Evolutionary conservation across 2,329 filamentous ascomycete genomes (phyloP).

Genomic region (Westerdykella sp.): DNA sequence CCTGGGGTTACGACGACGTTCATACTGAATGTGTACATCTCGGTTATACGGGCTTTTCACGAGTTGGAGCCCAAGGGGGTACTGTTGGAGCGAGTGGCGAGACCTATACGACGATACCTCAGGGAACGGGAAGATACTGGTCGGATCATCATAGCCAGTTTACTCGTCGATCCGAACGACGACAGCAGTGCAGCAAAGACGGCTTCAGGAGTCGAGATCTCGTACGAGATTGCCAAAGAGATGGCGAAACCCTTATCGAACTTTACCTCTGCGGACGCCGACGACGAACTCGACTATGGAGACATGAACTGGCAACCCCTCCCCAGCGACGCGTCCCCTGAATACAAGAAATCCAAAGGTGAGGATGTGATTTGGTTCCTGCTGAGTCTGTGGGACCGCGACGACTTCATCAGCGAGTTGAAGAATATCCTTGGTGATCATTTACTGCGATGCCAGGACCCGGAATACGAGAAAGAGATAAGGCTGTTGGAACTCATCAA

Average conservation of each 20-base stretch:
- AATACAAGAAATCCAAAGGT: slow-evolving; percentile 82
- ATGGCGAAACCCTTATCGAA: slow-evolving; percentile 55
- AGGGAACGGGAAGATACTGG: slow-evolving; percentile 73
- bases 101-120: slow-evolving; percentile 67
- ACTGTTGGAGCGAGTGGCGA: slow-evolving; percentile 66
- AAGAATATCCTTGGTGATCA: slow-evolving; percentile 83
- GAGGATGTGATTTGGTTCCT: slow-evolving; percentile 90
- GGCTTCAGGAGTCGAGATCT: slow-evolving; percentile 59
- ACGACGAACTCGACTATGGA: slow-evolving; percentile 74
- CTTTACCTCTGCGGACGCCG: slow-evolving; percentile 45
- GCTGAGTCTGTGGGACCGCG: slow-evolving; percentile 79
- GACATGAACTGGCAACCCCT: slow-evolving; percentile 93
- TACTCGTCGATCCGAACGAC: slow-evolving; percentile 58
- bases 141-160: slow-evolving; percentile 66
- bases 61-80: slow-evolving; percentile 72
- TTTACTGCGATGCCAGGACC: slow-evolving; percentile 57
- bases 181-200: slow-evolving; percentile 35
- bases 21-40: slow-evolving; percentile 71
- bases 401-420: slow-evolving; percentile 93
- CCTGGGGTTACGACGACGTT: slow-evolving; percentile 69
- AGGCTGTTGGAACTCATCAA: slow-evolving; percentile 83
- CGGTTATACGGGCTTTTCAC: slow-evolving; percentile 71
- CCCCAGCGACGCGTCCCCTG: slow-evolving; percentile 81
- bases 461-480: slow-evolving; percentile 67
- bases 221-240: slow-evolving; percentile 59